These are phyloP conservation scores for Wickerhamomyces sydowiorum DNA, from an alignment of 805 yeast species.

Conservation along the genomic window DNA sequence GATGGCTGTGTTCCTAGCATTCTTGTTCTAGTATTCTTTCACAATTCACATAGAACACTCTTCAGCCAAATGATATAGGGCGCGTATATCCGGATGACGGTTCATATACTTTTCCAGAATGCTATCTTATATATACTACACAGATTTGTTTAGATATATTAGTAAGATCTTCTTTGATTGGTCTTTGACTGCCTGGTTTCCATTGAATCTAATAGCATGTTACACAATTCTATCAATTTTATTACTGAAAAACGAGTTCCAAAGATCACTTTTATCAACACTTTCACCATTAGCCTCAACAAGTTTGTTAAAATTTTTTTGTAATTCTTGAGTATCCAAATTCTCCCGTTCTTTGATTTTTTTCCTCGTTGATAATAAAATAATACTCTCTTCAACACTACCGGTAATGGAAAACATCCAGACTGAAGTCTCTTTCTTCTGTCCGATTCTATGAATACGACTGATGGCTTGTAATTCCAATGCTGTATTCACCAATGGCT, in stretches of 20 bases:
- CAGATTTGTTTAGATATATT: too few relatives aligned
- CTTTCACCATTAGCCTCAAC: slow-evolving; percentile 51
- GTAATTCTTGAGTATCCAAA: slow-evolving; percentile 51
- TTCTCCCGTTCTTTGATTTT: slow-evolving; percentile 34
- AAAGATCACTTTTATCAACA: slow-evolving; percentile 51
- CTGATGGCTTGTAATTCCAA: slow-evolving; percentile 89
- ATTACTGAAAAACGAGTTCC: slow-evolving; percentile 51
- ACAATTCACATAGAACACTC: too few relatives aligned
- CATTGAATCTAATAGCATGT: background rate
- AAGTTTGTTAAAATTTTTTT: slow-evolving; percentile 44
- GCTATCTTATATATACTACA: too few relatives aligned
- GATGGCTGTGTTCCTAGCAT: too few relatives aligned
- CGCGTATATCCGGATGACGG: too few relatives aligned
- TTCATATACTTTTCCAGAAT: too few relatives aligned
- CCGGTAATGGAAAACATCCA: slow-evolving; percentile 87
- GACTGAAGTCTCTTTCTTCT: slow-evolving; percentile 70
- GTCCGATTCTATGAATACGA: slow-evolving; percentile 91
- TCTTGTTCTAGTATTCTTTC: too few relatives aligned
- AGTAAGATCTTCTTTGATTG: too few relatives aligned
- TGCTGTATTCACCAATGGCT: slow-evolving; percentile 85
- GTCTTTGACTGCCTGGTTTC: too few relatives aligned
- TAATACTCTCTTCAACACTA: slow-evolving; percentile 86
- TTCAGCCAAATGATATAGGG: too few relatives aligned
- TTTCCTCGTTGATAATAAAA: slow-evolving; percentile 58
- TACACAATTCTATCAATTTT: slow-evolving; percentile 20